Conservation (phyloP, 768 basidiomycete species). For the Chalciporus piperatus region DNA sequence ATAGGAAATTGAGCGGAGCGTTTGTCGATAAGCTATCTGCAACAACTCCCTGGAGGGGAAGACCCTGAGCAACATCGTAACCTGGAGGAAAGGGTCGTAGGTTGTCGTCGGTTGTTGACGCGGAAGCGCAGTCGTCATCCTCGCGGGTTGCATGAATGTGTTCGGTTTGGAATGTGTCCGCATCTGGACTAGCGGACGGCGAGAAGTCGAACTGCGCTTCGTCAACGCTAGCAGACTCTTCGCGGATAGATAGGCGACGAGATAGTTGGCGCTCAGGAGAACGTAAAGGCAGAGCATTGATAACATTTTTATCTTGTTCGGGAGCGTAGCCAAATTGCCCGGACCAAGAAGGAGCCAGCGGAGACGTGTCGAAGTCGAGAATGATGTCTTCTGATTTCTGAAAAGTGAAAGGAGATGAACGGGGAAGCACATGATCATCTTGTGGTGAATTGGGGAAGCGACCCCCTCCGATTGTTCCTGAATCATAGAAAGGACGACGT, state of each 20-base stretch:
- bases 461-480: neutral
- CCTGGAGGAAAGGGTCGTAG: neutral
- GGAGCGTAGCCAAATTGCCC: neutral
- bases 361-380: constrained; percentile 25
- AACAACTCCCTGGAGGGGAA: neutral
- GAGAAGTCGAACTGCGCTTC: neutral
- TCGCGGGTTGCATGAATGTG: neutral
- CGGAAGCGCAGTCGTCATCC: neutral
- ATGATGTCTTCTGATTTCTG: constrained; percentile 13
- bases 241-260: neutral
- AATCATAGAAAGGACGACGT: neutral
- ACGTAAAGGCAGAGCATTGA: neutral
- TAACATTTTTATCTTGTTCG: neutral
- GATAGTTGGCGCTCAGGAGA: neutral
- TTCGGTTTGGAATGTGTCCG: neutral
- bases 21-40: neutral
- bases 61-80: neutral
- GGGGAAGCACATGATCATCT: constrained; percentile 9
- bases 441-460: neutral
- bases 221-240: neutral
- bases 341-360: constrained; percentile 1
- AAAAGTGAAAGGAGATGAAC: constrained; percentile 23
- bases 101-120: neutral
- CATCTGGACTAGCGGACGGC: neutral
- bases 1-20: constrained; percentile 24